A percentile compares a stretch with the other conserved stretches of the same genome.
Conservation (phyloP, 1,139 yeast species). For the Sugiyamaella neomexicana region DNA sequence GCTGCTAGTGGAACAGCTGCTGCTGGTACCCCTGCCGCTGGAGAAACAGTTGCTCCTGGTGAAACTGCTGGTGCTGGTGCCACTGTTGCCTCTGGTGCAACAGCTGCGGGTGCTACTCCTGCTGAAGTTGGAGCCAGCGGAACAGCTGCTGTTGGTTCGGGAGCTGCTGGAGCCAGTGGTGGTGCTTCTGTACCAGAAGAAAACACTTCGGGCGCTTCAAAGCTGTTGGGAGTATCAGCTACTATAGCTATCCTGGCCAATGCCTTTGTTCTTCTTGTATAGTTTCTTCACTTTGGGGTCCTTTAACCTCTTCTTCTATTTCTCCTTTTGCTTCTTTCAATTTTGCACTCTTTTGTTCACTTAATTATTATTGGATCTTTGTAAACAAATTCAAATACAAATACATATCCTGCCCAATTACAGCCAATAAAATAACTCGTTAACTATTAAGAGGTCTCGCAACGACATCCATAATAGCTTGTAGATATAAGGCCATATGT, state of each 20-base stretch:
- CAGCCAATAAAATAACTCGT: no score
- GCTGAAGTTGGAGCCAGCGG: no score
- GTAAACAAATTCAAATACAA: no score
- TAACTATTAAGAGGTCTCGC: no score
- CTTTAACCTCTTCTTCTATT: neutral
- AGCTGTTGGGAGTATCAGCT: slow-evolving; percentile 11
- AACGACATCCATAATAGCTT: no score
- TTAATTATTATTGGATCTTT: no score
- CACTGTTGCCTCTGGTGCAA: slow-evolving; percentile 4
- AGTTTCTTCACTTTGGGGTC: slow-evolving; percentile 1
- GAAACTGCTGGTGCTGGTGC: slow-evolving; percentile 11
- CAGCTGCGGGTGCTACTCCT: neutral
- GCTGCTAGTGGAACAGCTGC: neutral
- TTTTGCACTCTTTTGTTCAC: neutral
- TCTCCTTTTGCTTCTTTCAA: neutral
- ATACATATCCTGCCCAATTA: no score
- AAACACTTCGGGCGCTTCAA: slow-evolving; percentile 11
- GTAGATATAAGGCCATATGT: no score
- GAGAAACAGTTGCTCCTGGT: slow-evolving; percentile 3
- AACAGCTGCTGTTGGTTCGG: slow-evolving; percentile 7
- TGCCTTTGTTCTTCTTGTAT: slow-evolving; percentile 14
- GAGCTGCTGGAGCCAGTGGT: slow-evolving; percentile 5
- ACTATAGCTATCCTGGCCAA: slow-evolving; percentile 8
- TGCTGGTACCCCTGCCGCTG: slow-evolving; percentile 8
- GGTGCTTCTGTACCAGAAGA: slow-evolving; percentile 5